phyloP scores from a whole-genome alignment of 2,329 filamentous ascomycete species.

The Xylaria sp. region DNA sequence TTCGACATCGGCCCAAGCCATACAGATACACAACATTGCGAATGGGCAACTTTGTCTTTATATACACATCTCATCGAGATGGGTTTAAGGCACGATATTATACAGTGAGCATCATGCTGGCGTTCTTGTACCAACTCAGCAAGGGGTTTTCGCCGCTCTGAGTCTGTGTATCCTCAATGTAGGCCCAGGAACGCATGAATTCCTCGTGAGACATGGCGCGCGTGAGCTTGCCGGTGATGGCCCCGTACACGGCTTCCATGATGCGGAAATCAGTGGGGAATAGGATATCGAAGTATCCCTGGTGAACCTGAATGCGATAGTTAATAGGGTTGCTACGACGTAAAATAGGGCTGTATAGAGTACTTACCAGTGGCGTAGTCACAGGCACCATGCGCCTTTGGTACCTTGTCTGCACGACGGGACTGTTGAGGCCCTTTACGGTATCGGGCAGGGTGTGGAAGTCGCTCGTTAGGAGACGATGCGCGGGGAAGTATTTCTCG shows the following conservation, averaged over 20 bases:
- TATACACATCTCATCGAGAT: neutral
- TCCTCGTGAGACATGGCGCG: constrained; percentile 85
- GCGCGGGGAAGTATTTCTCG: constrained; percentile 84
- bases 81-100: neutral
- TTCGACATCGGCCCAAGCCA: neutral
- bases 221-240: constrained; percentile 90
- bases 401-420: constrained; percentile 95
- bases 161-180: constrained; percentile 87
- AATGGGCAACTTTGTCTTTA: neutral
- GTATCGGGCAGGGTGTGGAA: constrained; percentile 87
- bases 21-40: neutral
- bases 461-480: constrained; percentile 87
- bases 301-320: constrained; percentile 72
- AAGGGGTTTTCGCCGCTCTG: constrained; percentile 92
- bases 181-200: constrained; percentile 89
- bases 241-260: constrained; percentile 89
- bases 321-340: neutral
- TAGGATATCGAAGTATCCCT: constrained; percentile 98
- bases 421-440: constrained; percentile 83
- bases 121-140: constrained; percentile 93
- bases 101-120: constrained; percentile 75
- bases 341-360: neutral
- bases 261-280: constrained; percentile 96
- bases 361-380: constrained; percentile 81
- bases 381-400: constrained; percentile 87